Percentiles rank a stretch among this genome's conserved stretches.
These are phyloP conservation scores for Xylaria sp. DNA, from an alignment of 2,329 filamentous ascomycete species.

Conservation along the genomic window DNA sequence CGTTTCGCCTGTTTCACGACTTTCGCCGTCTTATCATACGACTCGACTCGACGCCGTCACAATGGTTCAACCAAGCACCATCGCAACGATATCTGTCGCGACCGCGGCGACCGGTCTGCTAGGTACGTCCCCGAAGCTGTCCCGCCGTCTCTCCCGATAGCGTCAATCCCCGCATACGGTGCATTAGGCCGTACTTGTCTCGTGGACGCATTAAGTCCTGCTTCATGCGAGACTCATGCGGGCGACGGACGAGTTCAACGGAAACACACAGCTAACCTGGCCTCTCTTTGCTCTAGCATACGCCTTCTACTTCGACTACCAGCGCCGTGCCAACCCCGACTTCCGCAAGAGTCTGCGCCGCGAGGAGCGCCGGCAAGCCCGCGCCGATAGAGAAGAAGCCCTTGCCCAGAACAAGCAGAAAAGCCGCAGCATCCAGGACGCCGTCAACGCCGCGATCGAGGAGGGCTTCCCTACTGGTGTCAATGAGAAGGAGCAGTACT, in stretches of 20 bases:
- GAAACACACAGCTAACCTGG: slow-evolving; percentile 17
- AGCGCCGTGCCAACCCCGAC: slow-evolving; percentile 57
- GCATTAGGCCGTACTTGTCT: background rate
- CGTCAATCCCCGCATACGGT: background rate
- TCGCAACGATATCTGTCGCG: slow-evolving; percentile 58
- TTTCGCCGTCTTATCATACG: background rate
- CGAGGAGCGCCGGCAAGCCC: slow-evolving; percentile 67
- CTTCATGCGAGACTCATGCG: background rate
- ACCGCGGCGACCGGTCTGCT: slow-evolving; percentile 55
- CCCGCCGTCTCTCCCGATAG: background rate
- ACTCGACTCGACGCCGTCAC: slow-evolving; percentile 16
- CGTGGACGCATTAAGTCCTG: background rate
- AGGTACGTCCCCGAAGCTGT: slow-evolving; percentile 41
- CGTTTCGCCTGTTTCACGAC: no score
- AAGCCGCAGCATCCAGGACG: slow-evolving; percentile 66
- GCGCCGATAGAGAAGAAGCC: slow-evolving; percentile 66
- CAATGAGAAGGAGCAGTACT: slow-evolving; percentile 92
- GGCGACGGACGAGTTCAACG: slow-evolving; percentile 10
- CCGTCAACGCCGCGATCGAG: slow-evolving; percentile 75
- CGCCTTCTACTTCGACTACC: slow-evolving; percentile 63
- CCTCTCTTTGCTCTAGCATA: slow-evolving; percentile 44
- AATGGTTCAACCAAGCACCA: slow-evolving; percentile 47
- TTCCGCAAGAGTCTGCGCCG: slow-evolving; percentile 66
- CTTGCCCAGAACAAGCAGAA: slow-evolving; percentile 60
- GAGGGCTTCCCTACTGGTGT: slow-evolving; percentile 87